Percentiles rank a stretch among this genome's conserved stretches.
phyloP scores from a whole-genome alignment of 2,329 filamentous ascomycete species.

The Ilyonectria destructans region DNA sequence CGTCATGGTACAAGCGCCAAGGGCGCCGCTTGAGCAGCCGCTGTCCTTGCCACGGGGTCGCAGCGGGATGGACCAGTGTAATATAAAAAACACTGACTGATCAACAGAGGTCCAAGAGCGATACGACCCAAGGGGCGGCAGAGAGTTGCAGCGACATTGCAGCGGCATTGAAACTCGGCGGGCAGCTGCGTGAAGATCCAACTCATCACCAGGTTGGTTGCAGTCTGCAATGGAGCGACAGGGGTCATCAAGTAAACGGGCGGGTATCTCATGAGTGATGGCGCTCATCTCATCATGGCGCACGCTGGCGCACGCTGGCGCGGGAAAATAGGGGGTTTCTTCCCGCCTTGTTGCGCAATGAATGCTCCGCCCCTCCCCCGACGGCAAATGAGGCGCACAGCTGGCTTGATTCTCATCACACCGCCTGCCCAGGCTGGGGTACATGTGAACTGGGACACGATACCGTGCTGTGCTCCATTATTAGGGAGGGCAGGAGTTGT shows the following conservation, averaged over 20 bases:
- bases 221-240: conserved; percentile 5
- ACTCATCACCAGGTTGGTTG: conserved; percentile 20
- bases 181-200: conserved; percentile 29
- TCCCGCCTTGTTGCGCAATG: conserved; percentile 8
- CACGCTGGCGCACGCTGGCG: background rate
- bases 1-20: conserved; percentile 21
- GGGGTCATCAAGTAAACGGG: background rate
- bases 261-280: conserved; percentile 23
- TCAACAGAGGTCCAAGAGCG: conserved; percentile 13
- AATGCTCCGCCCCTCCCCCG: conserved; percentile 1
- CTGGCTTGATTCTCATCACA: conserved; percentile 23
- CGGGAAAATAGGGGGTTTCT: conserved; percentile 14
- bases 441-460: conserved; percentile 1
- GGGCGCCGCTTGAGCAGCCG: conserved; percentile 2
- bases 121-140: conserved; percentile 1
- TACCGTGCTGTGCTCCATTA: background rate
- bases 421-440: conserved; percentile 26
- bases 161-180: conserved; percentile 1
- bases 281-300: conserved; percentile 3
- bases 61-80: conserved; percentile 16
- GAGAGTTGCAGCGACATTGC: background rate
- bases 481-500: background rate
- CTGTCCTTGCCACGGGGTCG: conserved; percentile 23
- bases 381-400: conserved; percentile 24
- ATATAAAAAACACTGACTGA: conserved; percentile 3